Conservation (phyloP, 2,329 filamentous ascomycete genomes). For the Hypomyces perniciosus region DNA sequence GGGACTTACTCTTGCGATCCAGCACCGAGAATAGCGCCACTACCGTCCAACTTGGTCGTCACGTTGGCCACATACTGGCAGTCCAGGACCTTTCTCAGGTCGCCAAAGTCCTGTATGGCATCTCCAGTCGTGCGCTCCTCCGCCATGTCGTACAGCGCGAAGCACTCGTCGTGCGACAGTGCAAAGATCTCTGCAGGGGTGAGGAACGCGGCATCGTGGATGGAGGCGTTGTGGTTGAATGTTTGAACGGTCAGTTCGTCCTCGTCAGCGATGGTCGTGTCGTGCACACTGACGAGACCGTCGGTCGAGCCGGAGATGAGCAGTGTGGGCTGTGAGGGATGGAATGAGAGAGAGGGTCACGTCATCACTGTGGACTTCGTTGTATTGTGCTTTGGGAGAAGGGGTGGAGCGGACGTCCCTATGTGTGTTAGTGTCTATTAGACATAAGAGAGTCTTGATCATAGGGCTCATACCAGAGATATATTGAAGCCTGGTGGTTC, state of each 20-base stretch:
- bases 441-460: background rate
- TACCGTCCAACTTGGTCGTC: slow-evolving; percentile 51
- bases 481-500: slow-evolving; percentile 54
- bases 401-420: slow-evolving; percentile 54
- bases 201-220: slow-evolving; percentile 70
- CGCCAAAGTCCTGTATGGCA: slow-evolving; percentile 56
- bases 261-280: slow-evolving; percentile 64
- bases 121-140: slow-evolving; percentile 56
- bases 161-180: slow-evolving; percentile 71
- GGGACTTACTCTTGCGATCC: slow-evolving; percentile 60
- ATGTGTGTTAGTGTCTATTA: background rate
- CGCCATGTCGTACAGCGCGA: slow-evolving; percentile 65
- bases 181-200: slow-evolving; percentile 59
- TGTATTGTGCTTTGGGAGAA: slow-evolving; percentile 47
- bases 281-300: slow-evolving; percentile 70
- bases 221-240: slow-evolving; percentile 68
- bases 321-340: slow-evolving; percentile 53
- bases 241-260: slow-evolving; percentile 74
- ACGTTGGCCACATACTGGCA: slow-evolving; percentile 73
- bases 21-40: slow-evolving; percentile 55
- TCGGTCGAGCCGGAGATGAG: slow-evolving; percentile 75
- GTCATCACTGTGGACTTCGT: slow-evolving; percentile 63
- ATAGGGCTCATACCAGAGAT: slow-evolving; percentile 46
- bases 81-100: slow-evolving; percentile 57
- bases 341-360: slow-evolving; percentile 53